Evolutionary conservation across 805 yeast species (phyloP).

Genomic region (Saccharomycopsis synnaedendra): DNA sequence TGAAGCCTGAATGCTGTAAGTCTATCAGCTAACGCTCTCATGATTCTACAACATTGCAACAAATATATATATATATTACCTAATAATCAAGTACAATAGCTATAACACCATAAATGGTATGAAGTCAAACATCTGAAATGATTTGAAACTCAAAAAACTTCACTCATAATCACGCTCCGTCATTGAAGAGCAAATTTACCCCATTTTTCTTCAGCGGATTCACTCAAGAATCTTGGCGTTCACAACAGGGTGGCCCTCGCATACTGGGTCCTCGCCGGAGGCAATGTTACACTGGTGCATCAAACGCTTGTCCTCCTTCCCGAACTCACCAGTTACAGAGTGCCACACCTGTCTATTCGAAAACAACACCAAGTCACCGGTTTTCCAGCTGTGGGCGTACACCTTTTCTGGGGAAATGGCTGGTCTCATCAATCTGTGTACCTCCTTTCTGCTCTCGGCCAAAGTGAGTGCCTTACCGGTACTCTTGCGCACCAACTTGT

Average conservation of each 20-base stretch:
- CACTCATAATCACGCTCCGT: too few relatives aligned
- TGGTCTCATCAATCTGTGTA: constrained; percentile 73
- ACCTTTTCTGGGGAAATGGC: constrained; percentile 65
- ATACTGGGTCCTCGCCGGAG: constrained; percentile 57
- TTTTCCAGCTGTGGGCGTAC: constrained; percentile 73
- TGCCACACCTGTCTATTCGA: constrained; percentile 89
- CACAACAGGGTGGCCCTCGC: constrained; percentile 15
- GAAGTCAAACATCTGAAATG: too few relatives aligned
- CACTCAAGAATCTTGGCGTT: not conserved
- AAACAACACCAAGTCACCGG: constrained; percentile 80
- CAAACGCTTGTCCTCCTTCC: constrained; percentile 63
- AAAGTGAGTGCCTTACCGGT: constrained; percentile 53
- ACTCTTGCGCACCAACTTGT: constrained; percentile 40
- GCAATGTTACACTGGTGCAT: constrained; percentile 96
- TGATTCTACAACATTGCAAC: too few relatives aligned
- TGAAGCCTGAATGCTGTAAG: too few relatives aligned
- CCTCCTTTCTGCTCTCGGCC: constrained; percentile 62
- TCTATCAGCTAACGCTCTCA: too few relatives aligned
- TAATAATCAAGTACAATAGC: too few relatives aligned
- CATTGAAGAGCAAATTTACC: too few relatives aligned
- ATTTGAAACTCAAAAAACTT: too few relatives aligned
- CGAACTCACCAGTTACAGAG: constrained; percentile 83
- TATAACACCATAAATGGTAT: too few relatives aligned
- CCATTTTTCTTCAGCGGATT: too few relatives aligned
- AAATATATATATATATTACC: too few relatives aligned